Conservation (phyloP, 768 basidiomycete genomes). For the Amanita pallidorosea region DNA sequence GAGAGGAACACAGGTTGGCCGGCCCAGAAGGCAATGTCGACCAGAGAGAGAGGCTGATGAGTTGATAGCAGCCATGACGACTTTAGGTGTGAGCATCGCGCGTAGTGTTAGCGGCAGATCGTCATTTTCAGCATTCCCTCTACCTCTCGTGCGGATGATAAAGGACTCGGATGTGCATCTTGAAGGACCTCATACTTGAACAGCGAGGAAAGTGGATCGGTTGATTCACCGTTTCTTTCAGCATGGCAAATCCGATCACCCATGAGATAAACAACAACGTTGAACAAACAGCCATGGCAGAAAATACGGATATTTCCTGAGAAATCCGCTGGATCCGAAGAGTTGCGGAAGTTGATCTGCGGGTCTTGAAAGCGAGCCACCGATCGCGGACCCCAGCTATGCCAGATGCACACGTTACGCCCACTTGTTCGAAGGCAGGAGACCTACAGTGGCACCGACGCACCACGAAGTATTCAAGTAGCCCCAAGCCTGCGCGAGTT, state of each 20-base stretch:
- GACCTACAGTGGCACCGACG: conserved; percentile 9
- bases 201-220: background rate
- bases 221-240: conserved; percentile 28
- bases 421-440: background rate
- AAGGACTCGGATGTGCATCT: background rate
- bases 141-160: background rate
- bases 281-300: conserved; percentile 15
- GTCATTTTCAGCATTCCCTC: background rate
- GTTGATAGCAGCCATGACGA: conserved; percentile 43
- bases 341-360: conserved; percentile 31
- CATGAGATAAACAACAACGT: conserved; percentile 36
- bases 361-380: background rate
- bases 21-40: conserved; percentile 47
- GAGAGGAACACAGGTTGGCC: conserved; percentile 56
- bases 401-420: background rate
- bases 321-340: conserved; percentile 29
- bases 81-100: conserved; percentile 16
- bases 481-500: background rate
- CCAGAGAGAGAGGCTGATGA: conserved; percentile 17
- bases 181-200: background rate
- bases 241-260: conserved; percentile 29
- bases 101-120: background rate
- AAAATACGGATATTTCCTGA: conserved; percentile 41
- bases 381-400: background rate
- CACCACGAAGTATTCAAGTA: conserved; percentile 26